Percentiles rank a stretch among this genome's conserved stretches.
phyloP scores from a whole-genome alignment of 2,329 filamentous ascomycete species.

The Paradendryphiella salina region DNA sequence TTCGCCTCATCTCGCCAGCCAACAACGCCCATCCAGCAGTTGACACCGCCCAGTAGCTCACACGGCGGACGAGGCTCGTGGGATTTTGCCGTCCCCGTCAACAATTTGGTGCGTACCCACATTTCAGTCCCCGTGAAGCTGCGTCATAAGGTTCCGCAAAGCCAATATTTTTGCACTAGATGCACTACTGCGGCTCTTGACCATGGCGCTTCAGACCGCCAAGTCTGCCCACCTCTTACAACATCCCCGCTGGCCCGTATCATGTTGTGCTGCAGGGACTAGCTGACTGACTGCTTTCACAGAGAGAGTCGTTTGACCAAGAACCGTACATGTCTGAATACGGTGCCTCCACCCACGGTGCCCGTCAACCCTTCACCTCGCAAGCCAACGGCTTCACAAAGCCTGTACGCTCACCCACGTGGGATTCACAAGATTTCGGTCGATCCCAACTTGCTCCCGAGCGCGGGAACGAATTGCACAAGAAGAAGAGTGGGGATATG shows the following conservation, averaged over 20 bases:
- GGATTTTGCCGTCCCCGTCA: conserved; percentile 47
- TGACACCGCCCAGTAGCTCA: conserved; percentile 48
- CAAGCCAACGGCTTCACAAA: conserved; percentile 43
- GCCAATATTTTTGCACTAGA: conserved; percentile 9
- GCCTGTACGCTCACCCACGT: conserved; percentile 35
- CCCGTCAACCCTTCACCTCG: conserved; percentile 41
- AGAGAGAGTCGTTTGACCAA: conserved; percentile 39
- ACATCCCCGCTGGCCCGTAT: not conserved
- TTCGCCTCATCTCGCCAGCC: conserved; percentile 38
- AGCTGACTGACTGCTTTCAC: conserved; percentile 27
- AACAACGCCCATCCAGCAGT: conserved; percentile 37
- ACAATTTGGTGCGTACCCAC: conserved; percentile 40
- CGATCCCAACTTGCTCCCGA: conserved; percentile 39
- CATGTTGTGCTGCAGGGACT: conserved; percentile 1
- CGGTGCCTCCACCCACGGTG: conserved; percentile 29
- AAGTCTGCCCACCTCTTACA: conserved; percentile 10
- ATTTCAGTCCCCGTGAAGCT: conserved; percentile 3
- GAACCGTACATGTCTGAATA: conserved; percentile 46
- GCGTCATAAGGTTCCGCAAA: conserved; percentile 18
- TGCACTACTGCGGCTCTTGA: conserved; percentile 29
- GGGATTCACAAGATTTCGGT: conserved; percentile 37
- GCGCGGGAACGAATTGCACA: conserved; percentile 43
- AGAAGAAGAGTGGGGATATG: conserved; percentile 49
- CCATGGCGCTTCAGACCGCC: conserved; percentile 29
- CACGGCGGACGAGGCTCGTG: conserved; percentile 45